Evolutionary conservation across 352 stramenopile genomes (phyloP), one percentile per base, ranked within the genome.

Genomic region (Globisporangium recalcitrans): DNA sequence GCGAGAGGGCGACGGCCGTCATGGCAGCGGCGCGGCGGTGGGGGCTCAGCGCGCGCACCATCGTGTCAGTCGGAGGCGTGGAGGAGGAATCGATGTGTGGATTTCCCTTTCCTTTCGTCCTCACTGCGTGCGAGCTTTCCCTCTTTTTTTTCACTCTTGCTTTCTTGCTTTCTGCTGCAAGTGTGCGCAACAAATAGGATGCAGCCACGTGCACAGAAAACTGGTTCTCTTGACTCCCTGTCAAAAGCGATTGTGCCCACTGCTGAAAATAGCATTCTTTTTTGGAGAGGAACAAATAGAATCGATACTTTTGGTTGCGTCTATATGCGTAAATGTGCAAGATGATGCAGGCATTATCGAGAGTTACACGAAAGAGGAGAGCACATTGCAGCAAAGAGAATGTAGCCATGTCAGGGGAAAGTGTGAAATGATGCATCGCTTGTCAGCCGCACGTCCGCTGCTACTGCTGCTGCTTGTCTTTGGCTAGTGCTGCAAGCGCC

Each of bases 11-110:
- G 19, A 29, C n/a, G 51, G 22, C 9, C 38, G 16, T 16, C 38
- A 46, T n/a, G 19, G 27, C 29, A 10, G 27, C 16, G 26, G 8
- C 27, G 16, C 2, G 26, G 27, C 48, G 13, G 29, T 27, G 29
- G 51, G 27, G 32, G 10, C 4, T 29, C 51, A 44, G 42, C 51
- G 34, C 49, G 49, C 49, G 49, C 49, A 26, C 49, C 49, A 55
- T 55, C 38, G 34, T 16, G 34, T 40, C 13, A 11, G 48, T 36
- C 48, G 22, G 22, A 26, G 42, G 38, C 38, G 4, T 46, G 4
- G 8, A 46, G 38, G 38, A 46, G 38, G 38, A 46, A 46, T 46
- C 14, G 21, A 21, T 21, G 38, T 46, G 38, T 46, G 16, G 38
- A 16, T 46, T 46, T 46, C 38, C 38, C 16, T 46, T 46, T 5